These are phyloP conservation scores for Mallotus repandus DNA, from an alignment of 441 rosid genomes.

Conservation along the genomic window DNA sequence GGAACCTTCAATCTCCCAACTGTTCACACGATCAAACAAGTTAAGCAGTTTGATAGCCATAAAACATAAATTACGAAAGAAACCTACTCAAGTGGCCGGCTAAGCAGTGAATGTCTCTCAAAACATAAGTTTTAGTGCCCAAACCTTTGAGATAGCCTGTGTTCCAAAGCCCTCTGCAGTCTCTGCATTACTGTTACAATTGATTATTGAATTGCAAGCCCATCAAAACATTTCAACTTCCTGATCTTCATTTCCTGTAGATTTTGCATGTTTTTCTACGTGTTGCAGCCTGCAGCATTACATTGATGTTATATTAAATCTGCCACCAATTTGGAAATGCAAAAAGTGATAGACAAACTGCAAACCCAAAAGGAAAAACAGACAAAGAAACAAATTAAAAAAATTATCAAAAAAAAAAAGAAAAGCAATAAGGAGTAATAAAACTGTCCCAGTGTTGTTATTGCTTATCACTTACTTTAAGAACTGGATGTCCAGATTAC, in stretches of 20 bases:
- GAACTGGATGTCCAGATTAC: no score
- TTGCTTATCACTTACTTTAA: no score
- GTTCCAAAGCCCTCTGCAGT: conserved; percentile 43
- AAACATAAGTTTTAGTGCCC: conserved; percentile 16
- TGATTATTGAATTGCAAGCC: conserved; percentile 82
- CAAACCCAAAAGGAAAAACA: no score
- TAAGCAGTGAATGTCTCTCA: no score
- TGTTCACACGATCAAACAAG: conserved; percentile 32
- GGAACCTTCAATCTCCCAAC: conserved; percentile 60
- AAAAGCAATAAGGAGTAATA: no score
- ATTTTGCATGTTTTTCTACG: conserved; percentile 62
- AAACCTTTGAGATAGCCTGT: conserved; percentile 60
- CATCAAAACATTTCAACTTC: conserved; percentile 77
- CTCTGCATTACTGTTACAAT: conserved; percentile 42
- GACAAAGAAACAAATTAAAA: no score
- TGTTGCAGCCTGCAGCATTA: conserved; percentile 48
- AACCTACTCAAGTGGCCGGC: background rate
- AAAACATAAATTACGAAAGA: background rate
- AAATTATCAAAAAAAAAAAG: no score
- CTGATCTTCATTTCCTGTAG: conserved; percentile 54
- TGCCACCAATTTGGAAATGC: background rate
- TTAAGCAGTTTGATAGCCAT: conserved; percentile 9
- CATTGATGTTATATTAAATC: conserved; percentile 17
- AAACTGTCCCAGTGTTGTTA: no score
- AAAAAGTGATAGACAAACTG: no score